Evolutionary conservation across 768 basidiomycete genomes (phyloP), one percentile per base, ranked within the genome.

Genomic region (Mycena vitilis): DNA sequence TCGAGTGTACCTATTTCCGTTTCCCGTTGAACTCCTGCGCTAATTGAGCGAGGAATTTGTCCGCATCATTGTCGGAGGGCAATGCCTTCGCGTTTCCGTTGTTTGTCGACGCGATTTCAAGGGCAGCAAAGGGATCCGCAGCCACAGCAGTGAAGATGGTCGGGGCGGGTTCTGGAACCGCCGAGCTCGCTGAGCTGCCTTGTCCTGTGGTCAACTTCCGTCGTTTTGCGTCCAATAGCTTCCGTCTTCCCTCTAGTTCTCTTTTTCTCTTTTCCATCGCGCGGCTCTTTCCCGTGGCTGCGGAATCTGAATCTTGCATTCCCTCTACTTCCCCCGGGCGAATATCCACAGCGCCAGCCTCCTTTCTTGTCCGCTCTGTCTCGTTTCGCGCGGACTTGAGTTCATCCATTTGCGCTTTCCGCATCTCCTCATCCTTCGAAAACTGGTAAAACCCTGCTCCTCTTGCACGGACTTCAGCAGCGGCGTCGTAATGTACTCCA

Each of bases 391-490:
- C 85, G 5, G 81, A 76, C 65, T 85, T 87, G 15, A 99, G 81
- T 63, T 92, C 93, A 64, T 94, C 94, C 95, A 96, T 94, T 77
- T 98, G 91, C 57, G 83, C 81, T 70, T 81, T 81, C 49, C 98
- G 85, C 36, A 87, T 88, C 71, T 93, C 92, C 74, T 95, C 94
- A 73, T 98, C 95, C 4, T 77, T 86, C 15, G 95, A 94, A 79
- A 99, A 96, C 76, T 94, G 92, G 78, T 97, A 98, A 80, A 93
- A 95, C 1, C 89, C 96, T 1, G 97, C 96, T 51, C 94, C 98
- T 77, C 91, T 92, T 15, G 92, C 88, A 18, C 98, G 93, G 22
- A 93, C 90, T 79, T 99, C 97, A 58, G 80, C 81, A 0, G 87
- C 84, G 0, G 94, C 87, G 76, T 98, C 94, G 76, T 95, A 99